A percentile compares a stretch with the other conserved stretches of the same genome.
These are phyloP conservation scores for Tieghemiomyces parasiticus DNA, from an alignment of 192 early-diverging fungal genomes.

Conservation along the genomic window DNA sequence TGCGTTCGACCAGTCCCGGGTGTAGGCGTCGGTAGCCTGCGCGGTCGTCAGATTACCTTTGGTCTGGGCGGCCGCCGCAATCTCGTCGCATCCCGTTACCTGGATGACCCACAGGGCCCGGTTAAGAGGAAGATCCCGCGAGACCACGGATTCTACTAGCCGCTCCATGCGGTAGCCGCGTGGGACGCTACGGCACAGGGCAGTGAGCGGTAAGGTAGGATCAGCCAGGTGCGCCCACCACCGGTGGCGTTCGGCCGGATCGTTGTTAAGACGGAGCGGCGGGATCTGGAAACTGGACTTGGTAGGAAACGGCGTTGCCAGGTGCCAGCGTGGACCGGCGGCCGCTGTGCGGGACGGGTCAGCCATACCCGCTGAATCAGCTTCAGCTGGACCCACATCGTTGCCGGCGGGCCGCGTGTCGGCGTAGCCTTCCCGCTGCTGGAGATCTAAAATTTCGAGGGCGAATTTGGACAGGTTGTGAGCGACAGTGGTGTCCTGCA, in stretches of 20 bases:
- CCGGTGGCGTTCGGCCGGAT: slow-evolving; percentile 15
- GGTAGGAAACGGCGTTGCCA: neutral
- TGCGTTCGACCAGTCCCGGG: slow-evolving; percentile 15
- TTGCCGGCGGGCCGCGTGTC: neutral
- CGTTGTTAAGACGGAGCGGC: slow-evolving; percentile 17
- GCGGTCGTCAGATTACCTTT: neutral
- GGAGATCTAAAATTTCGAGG: slow-evolving; percentile 16
- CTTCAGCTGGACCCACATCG: neutral
- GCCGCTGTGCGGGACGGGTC: neutral
- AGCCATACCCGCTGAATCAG: too few relatives aligned
- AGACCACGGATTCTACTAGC: slow-evolving; percentile 36
- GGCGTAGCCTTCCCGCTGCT: slow-evolving; percentile 19
- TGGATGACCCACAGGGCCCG: slow-evolving; percentile 59
- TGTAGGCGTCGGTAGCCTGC: slow-evolving; percentile 12
- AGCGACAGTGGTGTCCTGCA: slow-evolving; percentile 24
- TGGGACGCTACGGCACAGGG: slow-evolving; percentile 18
- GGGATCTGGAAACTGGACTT: slow-evolving; percentile 17
- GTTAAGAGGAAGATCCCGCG: slow-evolving; percentile 37
- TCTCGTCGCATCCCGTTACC: slow-evolving; percentile 45
- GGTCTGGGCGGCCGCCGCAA: slow-evolving; percentile 18
- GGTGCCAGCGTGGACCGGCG: slow-evolving; percentile 3
- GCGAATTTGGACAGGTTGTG: slow-evolving; percentile 26
- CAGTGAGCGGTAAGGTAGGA: slow-evolving; percentile 21
- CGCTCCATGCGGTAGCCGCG: slow-evolving; percentile 38
- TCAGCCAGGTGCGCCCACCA: slow-evolving; percentile 25